Evolutionary conservation across 129 eudicot species (phyloP).

Genomic region (Heracleum sosnowskyi): DNA sequence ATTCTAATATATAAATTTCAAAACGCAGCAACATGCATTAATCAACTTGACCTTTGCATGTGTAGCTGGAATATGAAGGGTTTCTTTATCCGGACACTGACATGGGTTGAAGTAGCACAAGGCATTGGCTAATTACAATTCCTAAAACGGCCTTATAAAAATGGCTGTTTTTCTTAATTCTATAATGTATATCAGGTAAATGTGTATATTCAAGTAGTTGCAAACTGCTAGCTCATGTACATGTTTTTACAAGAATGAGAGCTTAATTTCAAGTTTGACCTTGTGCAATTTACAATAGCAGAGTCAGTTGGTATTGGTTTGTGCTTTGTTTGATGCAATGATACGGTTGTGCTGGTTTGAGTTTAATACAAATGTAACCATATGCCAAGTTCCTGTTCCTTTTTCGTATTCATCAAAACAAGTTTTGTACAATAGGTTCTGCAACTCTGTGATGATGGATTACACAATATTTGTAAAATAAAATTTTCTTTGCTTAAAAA

Average conservation of each 20-base stretch:
- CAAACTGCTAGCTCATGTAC: not conserved
- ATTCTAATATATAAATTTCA: not conserved
- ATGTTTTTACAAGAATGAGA: conserved; percentile 3
- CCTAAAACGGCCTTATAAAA: not conserved
- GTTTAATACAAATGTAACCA: not conserved
- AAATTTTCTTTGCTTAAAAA: no score
- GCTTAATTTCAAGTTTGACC: not conserved
- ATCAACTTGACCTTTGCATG: conserved; percentile 3
- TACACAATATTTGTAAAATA: not conserved
- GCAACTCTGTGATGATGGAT: not conserved
- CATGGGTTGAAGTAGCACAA: conserved; percentile 28
- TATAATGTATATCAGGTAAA: conserved; percentile 28
- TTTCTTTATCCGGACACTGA: conserved; percentile 36
- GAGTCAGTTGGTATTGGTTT: not conserved
- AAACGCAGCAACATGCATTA: not conserved
- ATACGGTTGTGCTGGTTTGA: not conserved
- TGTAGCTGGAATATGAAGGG: conserved; percentile 69
- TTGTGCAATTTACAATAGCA: not conserved
- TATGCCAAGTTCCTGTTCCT: not conserved
- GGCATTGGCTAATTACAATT: not conserved
- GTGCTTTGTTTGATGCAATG: not conserved
- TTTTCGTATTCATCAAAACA: not conserved
- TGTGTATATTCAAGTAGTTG: conserved; percentile 20
- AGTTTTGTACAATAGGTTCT: not conserved
- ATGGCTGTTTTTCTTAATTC: conserved; percentile 6